Evolutionary conservation across 352 stramenopile genomes (phyloP), one percentile per base, ranked within the genome.

Genomic region (Plasmopara halstedii): DNA sequence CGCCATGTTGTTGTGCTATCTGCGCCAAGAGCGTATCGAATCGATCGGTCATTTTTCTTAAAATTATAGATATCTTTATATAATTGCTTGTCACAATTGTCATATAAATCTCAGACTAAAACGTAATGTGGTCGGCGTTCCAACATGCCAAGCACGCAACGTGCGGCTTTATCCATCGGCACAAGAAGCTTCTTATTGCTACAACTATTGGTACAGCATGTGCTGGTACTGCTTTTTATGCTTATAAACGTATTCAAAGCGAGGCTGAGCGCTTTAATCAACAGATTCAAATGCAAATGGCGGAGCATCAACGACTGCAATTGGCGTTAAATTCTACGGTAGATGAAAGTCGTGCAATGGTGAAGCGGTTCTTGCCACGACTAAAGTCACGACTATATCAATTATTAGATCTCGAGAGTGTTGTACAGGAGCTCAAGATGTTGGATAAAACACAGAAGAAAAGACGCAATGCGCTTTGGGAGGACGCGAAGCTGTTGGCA

Each of bases 1-100:
- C 88, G 25, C 81, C 66, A 20, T 94, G 75, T 60, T 97, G 89
- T 64, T 98, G 88, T 42, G 96, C 93, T 10, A 99, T 74, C 57
- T 93, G 82, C 63, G 98, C 63, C 46, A 98, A 92, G 43, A 99
- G 69, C 56, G 67, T 58, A 42, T 88, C 77, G 31, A 79, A 79
- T 44, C 67, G 62, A 10, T 66, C 59, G 22, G 45, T 29, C 29
- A 51, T 33, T 8, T 9, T 47, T n/a, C 18, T 18, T 27, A n/a
- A 18, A 22, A 17, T 32, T 11, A 49, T n/a, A n/a, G n/a, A n/a
- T n/a, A n/a, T n/a, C n/a, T n/a, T n/a, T 34, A 20, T 31, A 29
- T 2, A 31, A 34, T 29, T 31, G 11, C 26, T 6, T 11, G 6
- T 31, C 26, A 6, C 26, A 31, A 31, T 31, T 31, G 26, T 31